A percentile compares a stretch with the other conserved stretches of the same genome.
Conservation (phyloP, 805 yeast genomes). For the Torulaspora quercuum region DNA sequence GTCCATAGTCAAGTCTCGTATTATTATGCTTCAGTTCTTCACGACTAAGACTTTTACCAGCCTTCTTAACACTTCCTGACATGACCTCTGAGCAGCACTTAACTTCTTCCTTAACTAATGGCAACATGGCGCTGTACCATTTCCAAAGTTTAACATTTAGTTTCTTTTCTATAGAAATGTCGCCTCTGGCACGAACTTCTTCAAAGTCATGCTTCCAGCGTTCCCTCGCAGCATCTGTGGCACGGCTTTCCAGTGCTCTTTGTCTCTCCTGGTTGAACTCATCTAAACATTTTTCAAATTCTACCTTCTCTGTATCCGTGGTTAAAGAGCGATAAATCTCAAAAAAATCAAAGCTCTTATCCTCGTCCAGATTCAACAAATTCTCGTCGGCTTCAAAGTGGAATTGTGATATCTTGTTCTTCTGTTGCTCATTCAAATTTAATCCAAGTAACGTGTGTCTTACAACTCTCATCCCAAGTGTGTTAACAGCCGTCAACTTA, state of each 20-base stretch:
- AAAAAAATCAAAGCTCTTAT: slow-evolving; percentile 54
- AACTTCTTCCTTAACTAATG: slow-evolving; percentile 65
- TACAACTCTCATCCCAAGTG: slow-evolving; percentile 74
- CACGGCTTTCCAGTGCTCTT: slow-evolving; percentile 63
- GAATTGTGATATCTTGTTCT: slow-evolving; percentile 34
- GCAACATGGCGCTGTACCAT: slow-evolving; percentile 77
- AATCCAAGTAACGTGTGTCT: slow-evolving; percentile 67
- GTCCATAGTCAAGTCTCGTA: slow-evolving; percentile 61
- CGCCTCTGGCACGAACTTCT: slow-evolving; percentile 57
- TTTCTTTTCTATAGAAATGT: slow-evolving; percentile 50
- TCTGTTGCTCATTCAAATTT: slow-evolving; percentile 31
- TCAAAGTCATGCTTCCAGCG: slow-evolving; percentile 87
- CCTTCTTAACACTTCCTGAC: slow-evolving; percentile 15
- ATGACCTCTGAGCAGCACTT: slow-evolving; percentile 48
- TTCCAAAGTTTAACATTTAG: slow-evolving; percentile 74
- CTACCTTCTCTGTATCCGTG: slow-evolving; percentile 44
- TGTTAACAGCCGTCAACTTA: slow-evolving; percentile 60
- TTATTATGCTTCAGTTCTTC: slow-evolving; percentile 30
- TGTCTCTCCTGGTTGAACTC: slow-evolving; percentile 74
- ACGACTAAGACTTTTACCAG: slow-evolving; percentile 3
- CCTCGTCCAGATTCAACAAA: slow-evolving; percentile 29
- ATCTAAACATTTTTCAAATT: slow-evolving; percentile 67
- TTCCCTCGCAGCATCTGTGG: slow-evolving; percentile 79
- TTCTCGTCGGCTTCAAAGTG: slow-evolving; percentile 39
- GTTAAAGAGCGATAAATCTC: slow-evolving; percentile 56